Conservation (phyloP, 2,329 filamentous ascomycete genomes). For the Colletotrichum sojae region DNA sequence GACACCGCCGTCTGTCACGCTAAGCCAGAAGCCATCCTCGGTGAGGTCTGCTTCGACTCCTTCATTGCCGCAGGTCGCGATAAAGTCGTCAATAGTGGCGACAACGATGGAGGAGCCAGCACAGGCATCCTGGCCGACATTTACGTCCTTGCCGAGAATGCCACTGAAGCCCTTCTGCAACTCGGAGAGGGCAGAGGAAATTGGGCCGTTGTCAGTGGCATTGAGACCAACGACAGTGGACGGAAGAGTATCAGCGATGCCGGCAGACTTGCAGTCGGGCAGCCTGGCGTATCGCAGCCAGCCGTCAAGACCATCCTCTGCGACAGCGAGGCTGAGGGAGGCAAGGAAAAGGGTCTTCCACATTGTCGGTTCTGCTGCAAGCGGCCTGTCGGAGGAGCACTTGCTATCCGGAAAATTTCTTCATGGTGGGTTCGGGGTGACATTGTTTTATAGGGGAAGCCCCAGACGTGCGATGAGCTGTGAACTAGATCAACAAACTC, state of each 20-base stretch:
- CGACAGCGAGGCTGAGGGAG: constrained; percentile 56
- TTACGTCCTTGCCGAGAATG: constrained; percentile 67
- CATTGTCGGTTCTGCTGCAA: constrained; percentile 43
- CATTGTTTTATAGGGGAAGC: constrained; percentile 22
- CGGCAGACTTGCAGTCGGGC: constrained; percentile 44
- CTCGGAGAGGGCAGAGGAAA: constrained; percentile 72
- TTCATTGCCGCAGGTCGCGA: constrained; percentile 58
- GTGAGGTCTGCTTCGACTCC: constrained; percentile 55
- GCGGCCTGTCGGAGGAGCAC: constrained; percentile 26
- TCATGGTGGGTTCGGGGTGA: constrained; percentile 1
- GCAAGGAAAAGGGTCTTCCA: constrained; percentile 47
- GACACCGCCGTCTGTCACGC: constrained; percentile 60
- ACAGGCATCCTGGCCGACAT: constrained; percentile 44
- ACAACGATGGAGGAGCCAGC: constrained; percentile 40
- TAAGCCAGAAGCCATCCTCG: constrained; percentile 75
- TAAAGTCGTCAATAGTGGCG: constrained; percentile 43
- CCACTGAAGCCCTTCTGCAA: constrained; percentile 69
- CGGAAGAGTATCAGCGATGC: constrained; percentile 59
- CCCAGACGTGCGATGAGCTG: not conserved
- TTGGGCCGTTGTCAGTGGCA: constrained; percentile 65
- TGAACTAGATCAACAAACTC: no score
- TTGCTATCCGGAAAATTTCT: constrained; percentile 4
- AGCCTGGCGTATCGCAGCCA: constrained; percentile 77
- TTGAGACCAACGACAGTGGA: constrained; percentile 68
- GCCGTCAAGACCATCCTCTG: constrained; percentile 72